A percentile compares a stretch with the other conserved stretches of the same genome.
phyloP scores from a whole-genome alignment of 1,284 basidiomycete species.

The Ganoderma lucidum region DNA sequence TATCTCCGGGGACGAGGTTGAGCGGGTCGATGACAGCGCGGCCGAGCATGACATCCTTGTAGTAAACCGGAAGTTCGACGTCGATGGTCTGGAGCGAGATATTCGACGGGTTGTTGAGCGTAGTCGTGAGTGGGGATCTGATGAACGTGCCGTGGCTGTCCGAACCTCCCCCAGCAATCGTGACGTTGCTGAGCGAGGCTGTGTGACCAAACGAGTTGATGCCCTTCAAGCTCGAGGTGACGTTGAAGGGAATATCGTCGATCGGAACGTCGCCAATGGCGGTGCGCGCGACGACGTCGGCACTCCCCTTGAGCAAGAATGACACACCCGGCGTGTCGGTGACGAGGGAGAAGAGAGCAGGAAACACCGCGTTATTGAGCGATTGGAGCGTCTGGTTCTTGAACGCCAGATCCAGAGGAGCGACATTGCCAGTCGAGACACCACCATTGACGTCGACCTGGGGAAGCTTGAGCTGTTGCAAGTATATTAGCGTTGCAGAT shows the following conservation, averaged over 20 bases:
- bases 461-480: slow-evolving; percentile 62
- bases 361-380: slow-evolving; percentile 62
- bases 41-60: slow-evolving; percentile 62
- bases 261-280: slow-evolving; percentile 76
- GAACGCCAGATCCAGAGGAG: slow-evolving; percentile 62
- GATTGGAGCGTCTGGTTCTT: slow-evolving; percentile 61
- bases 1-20: slow-evolving; percentile 66
- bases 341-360: slow-evolving; percentile 64
- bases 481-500: slow-evolving; percentile 10
- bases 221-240: slow-evolving; percentile 62
- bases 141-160: slow-evolving; percentile 55
- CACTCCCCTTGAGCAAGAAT: slow-evolving; percentile 64
- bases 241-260: slow-evolving; percentile 69
- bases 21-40: slow-evolving; percentile 67
- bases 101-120: slow-evolving; percentile 73
- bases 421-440: slow-evolving; percentile 62
- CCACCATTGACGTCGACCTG: slow-evolving; percentile 60
- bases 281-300: slow-evolving; percentile 70
- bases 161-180: slow-evolving; percentile 70
- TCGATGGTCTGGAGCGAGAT: slow-evolving; percentile 69
- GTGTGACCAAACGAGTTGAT: slow-evolving; percentile 62
- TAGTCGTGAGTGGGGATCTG: slow-evolving; percentile 57
- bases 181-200: slow-evolving; percentile 60
- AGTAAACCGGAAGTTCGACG: slow-evolving; percentile 67
- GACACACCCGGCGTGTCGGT: slow-evolving; percentile 57